Conservation (phyloP, 371 early-diverging fungal genomes). For the Aphelidium insulamus region DNA sequence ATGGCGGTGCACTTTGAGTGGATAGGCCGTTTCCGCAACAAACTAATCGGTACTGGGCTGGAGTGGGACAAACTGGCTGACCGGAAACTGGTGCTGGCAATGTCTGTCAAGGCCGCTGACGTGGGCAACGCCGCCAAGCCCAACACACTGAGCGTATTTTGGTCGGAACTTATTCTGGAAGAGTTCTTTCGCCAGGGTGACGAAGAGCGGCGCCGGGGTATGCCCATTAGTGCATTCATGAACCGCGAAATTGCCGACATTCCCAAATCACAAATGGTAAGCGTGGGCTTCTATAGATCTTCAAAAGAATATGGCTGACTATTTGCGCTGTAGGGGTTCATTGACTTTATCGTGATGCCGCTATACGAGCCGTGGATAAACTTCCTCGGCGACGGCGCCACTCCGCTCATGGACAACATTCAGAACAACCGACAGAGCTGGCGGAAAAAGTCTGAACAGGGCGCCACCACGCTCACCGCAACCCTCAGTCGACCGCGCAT, state of each 20-base stretch:
- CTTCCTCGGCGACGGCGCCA: constrained; percentile 12
- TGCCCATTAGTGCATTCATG: constrained; percentile 17
- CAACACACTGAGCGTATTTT: constrained; percentile 12
- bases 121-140: constrained; percentile 24
- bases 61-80: constrained; percentile 16
- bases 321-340: constrained; percentile 15
- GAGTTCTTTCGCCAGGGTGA: constrained; percentile 30
- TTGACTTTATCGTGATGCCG: constrained; percentile 22
- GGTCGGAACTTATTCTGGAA: constrained; percentile 23
- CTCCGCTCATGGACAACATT: constrained; percentile 11
- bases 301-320: neutral
- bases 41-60: constrained; percentile 11
- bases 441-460: too few species aligned
- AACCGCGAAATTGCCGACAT: constrained; percentile 18
- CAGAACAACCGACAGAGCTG: too few species aligned
- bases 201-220: constrained; percentile 7
- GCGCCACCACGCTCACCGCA: too few species aligned
- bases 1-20: constrained; percentile 30
- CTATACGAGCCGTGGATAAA: constrained; percentile 16
- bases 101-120: constrained; percentile 27
- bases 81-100: constrained; percentile 14
- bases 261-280: constrained; percentile 17
- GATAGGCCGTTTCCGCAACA: constrained; percentile 21
- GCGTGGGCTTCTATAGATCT: neutral
- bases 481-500: too few species aligned